Evolutionary conservation across 1,139 yeast genomes (phyloP), one percentile per base, ranked within the genome.

Genomic region (Debaryomyces sp.): DNA sequence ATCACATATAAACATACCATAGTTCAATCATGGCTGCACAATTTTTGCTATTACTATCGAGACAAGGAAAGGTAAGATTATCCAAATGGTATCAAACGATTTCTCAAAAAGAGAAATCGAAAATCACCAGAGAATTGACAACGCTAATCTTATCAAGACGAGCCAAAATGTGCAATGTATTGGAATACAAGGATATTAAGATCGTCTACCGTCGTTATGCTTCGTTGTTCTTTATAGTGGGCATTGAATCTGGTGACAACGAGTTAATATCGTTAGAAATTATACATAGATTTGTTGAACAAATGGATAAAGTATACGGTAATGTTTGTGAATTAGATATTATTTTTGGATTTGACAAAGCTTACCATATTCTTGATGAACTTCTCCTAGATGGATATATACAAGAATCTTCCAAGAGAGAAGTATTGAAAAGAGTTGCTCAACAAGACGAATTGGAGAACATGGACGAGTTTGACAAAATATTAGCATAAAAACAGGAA

Each of bases 241-340:
- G 97, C 0, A 82, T 92, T 41, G 92, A 87, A 38, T 79, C 81
- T 36, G 89, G 84, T 47, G 97, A 89, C 61, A 95, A 95, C 63
- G 99, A 94, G 65, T 77, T 95, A 56, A 70, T 90, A 48, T 84
- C 96, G 1, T 74, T 95, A 51, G 99, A 95, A 61, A 76, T 88
- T 27, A 86, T 95, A 46, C 99, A 95, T 64, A 77, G 98, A 51
- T 95, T 86, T 64, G 99, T 95, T 44, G 99, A 95, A 67, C 91
- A 89, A 59, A 90, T 94, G 96, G 99, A 94, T 73, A 87, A 88
- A 61, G 84, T 91, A 58, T 94, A 89, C 63, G 98, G 97, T n/a
- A 94, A 91, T 63, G 99, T 94, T 18, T 89, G 97, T 69, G 97
- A 91, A 63, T 71, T 89, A 60, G 96, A 92, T 68, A 91, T 94